Percentiles rank a stretch among this genome's conserved stretches.
phyloP scores from a whole-genome alignment of 768 basidiomycete species.

The Leccinellum albellum region DNA sequence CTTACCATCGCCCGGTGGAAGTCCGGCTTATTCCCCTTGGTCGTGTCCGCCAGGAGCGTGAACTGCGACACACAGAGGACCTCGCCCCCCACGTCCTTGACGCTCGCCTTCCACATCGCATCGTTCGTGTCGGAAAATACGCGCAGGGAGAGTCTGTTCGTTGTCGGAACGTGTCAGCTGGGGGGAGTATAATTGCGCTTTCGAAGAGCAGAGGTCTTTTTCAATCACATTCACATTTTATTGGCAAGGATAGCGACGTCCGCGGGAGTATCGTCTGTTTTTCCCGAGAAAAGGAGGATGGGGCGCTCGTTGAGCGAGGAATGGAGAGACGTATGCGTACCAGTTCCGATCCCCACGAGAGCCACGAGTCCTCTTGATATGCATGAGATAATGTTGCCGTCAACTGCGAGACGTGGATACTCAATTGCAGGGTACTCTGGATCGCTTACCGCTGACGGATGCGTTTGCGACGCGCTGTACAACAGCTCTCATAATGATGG shows the following conservation, averaged over 20 bases:
- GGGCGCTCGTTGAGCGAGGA: not conserved
- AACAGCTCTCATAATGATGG: conserved; percentile 73
- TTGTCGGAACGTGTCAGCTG: conserved; percentile 4
- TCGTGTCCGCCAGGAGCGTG: conserved; percentile 81
- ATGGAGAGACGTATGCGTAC: conserved; percentile 37
- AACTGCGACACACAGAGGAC: conserved; percentile 95
- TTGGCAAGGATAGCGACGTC: conserved; percentile 73
- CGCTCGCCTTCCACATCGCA: conserved; percentile 81
- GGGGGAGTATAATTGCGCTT: not conserved
- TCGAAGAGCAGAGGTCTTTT: conserved; percentile 18
- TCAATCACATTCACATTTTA: conserved; percentile 59
- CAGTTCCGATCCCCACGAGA: conserved; percentile 82
- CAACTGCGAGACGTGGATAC: conserved; percentile 48
- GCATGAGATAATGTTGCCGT: conserved; percentile 71
- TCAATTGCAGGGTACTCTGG: not conserved
- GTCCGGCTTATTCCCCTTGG: conserved; percentile 87
- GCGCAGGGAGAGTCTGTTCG: conserved; percentile 60
- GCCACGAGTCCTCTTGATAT: conserved; percentile 88
- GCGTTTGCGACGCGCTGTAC: conserved; percentile 81
- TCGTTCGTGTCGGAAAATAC: conserved; percentile 63
- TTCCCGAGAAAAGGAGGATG: conserved; percentile 13
- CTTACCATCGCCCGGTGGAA: conserved; percentile 91
- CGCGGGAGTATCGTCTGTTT: conserved; percentile 71
- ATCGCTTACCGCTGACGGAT: conserved; percentile 68
- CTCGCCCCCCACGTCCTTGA: conserved; percentile 87